These are phyloP conservation scores for Aspergillus caelatus DNA, from an alignment of 2,329 filamentous ascomycete species.

Conservation along the genomic window DNA sequence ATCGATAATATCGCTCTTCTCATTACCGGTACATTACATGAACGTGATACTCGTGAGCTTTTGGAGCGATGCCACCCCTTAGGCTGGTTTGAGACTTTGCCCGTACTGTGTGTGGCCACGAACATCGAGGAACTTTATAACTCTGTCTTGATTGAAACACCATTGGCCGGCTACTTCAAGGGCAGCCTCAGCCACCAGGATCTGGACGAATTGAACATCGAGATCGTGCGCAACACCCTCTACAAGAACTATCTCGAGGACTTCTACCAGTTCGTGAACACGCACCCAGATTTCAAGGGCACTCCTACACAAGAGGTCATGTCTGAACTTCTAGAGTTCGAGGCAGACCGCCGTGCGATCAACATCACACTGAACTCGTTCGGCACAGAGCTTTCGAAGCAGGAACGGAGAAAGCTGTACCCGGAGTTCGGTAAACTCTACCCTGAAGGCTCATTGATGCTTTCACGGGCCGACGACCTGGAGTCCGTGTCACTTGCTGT, in stretches of 20 bases:
- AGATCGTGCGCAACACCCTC: slow-evolving; percentile 96
- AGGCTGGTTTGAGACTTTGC: slow-evolving; percentile 99
- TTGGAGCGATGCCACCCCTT: slow-evolving; percentile 94
- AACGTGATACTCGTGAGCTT: slow-evolving; percentile 93
- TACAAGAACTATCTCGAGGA: slow-evolving; percentile 99
- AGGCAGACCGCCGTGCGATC: slow-evolving; percentile 94
- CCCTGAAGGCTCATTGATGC: slow-evolving; percentile 91
- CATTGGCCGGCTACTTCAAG: slow-evolving; percentile 95
- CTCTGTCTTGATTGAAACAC: slow-evolving; percentile 94
- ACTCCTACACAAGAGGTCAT: slow-evolving; percentile 93
- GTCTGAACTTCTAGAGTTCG: slow-evolving; percentile 93
- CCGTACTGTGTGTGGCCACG: slow-evolving; percentile 93
- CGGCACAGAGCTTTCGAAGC: slow-evolving; percentile 91
- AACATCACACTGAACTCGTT: slow-evolving; percentile 99
- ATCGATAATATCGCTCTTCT: slow-evolving; percentile 98
- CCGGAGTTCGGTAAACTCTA: slow-evolving; percentile 88
- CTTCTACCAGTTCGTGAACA: slow-evolving; percentile 93
- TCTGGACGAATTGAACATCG: slow-evolving; percentile 97
- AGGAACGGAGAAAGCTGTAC: slow-evolving; percentile 93
- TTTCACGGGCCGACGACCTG: slow-evolving; percentile 90
- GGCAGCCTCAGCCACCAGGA: slow-evolving; percentile 94
- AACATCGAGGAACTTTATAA: slow-evolving; percentile 99
- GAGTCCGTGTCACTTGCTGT: slow-evolving; percentile 93
- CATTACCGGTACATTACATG: slow-evolving; percentile 96
- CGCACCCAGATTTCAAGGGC: slow-evolving; percentile 79